Evolutionary conservation across 2,329 filamentous ascomycete species (phyloP).

Genomic region (Proliferodiscus dingleyae): DNA sequence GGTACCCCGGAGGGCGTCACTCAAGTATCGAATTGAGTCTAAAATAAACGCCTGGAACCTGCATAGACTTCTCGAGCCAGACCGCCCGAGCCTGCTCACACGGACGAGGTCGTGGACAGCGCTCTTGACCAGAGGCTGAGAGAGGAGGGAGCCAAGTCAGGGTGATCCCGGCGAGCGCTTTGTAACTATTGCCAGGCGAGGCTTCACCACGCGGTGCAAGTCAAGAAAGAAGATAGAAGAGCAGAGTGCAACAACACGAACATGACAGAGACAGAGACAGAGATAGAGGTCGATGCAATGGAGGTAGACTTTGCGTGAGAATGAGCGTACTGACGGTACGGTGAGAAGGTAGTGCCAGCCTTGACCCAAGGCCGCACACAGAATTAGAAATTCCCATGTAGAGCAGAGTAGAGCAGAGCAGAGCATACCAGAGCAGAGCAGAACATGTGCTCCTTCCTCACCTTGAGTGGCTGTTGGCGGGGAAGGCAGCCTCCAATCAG

Average conservation of each 20-base stretch:
- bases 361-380: neutral
- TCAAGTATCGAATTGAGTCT: conserved; percentile 12
- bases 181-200: too few species aligned
- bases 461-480: conserved; percentile 9
- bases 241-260: neutral
- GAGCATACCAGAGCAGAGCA: too few species aligned
- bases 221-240: neutral
- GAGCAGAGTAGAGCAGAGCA: too few species aligned
- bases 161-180: too few species aligned
- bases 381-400: neutral
- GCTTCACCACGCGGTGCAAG: neutral
- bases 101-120: neutral
- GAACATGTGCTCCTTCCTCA: too few species aligned
- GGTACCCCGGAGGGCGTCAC: conserved; percentile 1
- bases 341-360: too few species aligned
- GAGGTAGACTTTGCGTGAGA: too few species aligned
- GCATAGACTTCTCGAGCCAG: conserved; percentile 8
- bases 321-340: too few species aligned
- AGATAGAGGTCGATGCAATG: too few species aligned
- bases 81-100: neutral
- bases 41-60: conserved; percentile 28
- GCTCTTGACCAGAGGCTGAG: conserved; percentile 18
- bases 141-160: neutral
- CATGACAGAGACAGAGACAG: too few species aligned
- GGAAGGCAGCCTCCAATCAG: conserved; percentile 18